phyloP scores from a whole-genome alignment of 768 basidiomycete genomes.

The Asterophora parasitica region DNA sequence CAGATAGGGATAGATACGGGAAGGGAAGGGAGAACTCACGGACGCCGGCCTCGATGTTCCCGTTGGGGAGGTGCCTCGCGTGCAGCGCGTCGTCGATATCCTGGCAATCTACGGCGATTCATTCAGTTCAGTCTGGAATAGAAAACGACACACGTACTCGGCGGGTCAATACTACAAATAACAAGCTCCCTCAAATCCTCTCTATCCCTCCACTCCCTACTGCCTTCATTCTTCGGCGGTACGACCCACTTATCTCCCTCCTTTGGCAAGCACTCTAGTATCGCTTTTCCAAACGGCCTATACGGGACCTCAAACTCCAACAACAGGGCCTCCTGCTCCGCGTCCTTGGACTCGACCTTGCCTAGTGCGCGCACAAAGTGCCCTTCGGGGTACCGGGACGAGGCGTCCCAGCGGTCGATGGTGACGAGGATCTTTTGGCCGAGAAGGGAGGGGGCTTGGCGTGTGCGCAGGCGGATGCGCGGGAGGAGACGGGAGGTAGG shows the following conservation, averaged over 20 bases:
- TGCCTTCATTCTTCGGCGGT: conserved; percentile 56
- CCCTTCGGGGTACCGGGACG: conserved; percentile 91
- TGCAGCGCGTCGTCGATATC: conserved; percentile 99
- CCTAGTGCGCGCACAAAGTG: conserved; percentile 95
- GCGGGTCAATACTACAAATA: conserved; percentile 97
- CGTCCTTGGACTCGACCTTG: conserved; percentile 89
- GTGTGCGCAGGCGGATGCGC: conserved; percentile 89
- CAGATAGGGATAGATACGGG: too few species aligned
- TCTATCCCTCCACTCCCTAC: conserved; percentile 67
- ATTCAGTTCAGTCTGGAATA: not conserved
- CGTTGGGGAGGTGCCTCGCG: conserved; percentile 80
- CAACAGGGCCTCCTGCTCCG: conserved; percentile 90
- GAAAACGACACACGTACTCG: conserved; percentile 42
- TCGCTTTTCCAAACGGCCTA: conserved; percentile 93
- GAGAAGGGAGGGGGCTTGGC: conserved; percentile 85
- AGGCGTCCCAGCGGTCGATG: conserved; percentile 87
- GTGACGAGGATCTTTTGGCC: conserved; percentile 95
- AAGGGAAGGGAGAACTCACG: conserved; percentile 56
- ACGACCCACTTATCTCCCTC: conserved; percentile 95
- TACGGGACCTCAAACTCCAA: conserved; percentile 96
- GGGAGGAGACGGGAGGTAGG: conserved; percentile 90
- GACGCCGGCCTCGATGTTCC: conserved; percentile 95
- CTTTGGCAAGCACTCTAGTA: conserved; percentile 81
- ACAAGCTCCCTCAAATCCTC: conserved; percentile 82
- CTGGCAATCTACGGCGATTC: conserved; percentile 64